Evolutionary conservation across 108 stramenopile genomes (phyloP), one percentile per base, ranked within the genome.

Genomic region (Licmophora abbreviata): DNA sequence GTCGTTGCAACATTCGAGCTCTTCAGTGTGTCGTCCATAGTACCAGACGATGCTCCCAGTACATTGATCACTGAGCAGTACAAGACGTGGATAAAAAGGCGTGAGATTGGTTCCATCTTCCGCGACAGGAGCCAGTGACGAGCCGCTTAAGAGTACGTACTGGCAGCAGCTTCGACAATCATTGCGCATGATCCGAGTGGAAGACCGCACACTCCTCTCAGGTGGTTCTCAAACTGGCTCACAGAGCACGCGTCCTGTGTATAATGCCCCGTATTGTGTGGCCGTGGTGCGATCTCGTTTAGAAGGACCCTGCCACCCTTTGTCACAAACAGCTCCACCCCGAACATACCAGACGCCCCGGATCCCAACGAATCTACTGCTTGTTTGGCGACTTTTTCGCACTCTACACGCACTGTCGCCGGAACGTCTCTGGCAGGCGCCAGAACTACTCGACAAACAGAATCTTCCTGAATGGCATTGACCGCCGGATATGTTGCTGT

Each of bases 181-280:
- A 93, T 66, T 12, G 77, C 55, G 15, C 95, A 92, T 44, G 73
- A 77, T 8, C 95, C 96, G 44, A 96, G 61, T 5, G 94, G 94
- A 57, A 99, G 71, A 0, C 94, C 97, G 48, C 93, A 75, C 17
- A 98, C 77, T 15, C 80, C 96, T 40, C 97, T 77, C 30, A 98
- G 55, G 67, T 97, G 96, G 79, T 97, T 96, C 66, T 97, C 97
- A 69, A 99, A 99, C 65, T 99, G 98, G 56, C 82, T 85, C 20
- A 81, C 69, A 1, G 79, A 86, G 60, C 95, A 96, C 11, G 96
- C 96, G 70, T 99, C 96, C 63, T 97, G 96, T 14, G 98, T 99
- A 76, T 96, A 97, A 75, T 99, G 98, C n/a, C 98, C 98, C 3
- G 95, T 94, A 58, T 99, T 99, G 63, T 99, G 98, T 25, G 98